These are phyloP conservation scores for Scedosporium dehoogii DNA, from an alignment of 2,329 filamentous ascomycete genomes.

Conservation along the genomic window DNA sequence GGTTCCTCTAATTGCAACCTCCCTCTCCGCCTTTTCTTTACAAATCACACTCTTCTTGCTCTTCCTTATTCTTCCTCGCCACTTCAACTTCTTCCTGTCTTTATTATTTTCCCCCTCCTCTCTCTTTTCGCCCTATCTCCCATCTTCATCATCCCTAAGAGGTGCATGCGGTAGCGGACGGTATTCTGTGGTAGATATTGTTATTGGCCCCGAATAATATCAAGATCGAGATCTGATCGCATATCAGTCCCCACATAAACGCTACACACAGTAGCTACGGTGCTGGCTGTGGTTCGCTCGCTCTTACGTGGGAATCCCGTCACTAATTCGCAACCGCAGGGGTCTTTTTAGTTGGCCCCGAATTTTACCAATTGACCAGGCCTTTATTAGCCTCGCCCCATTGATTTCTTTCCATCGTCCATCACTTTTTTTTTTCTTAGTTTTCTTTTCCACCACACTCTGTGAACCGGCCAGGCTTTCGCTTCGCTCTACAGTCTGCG, in stretches of 20 bases:
- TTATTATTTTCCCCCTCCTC: neutral
- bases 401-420: neutral
- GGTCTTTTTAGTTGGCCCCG: neutral
- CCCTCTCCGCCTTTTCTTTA: conserved; percentile 6
- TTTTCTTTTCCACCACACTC: neutral
- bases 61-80: neutral
- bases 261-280: too few relatives aligned
- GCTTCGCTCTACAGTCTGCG: neutral
- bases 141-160: too few relatives aligned
- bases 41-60: conserved; percentile 4
- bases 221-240: too few relatives aligned
- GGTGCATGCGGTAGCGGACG: neutral
- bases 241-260: too few relatives aligned
- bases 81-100: neutral
- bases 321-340: neutral
- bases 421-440: neutral
- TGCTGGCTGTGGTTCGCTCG: too few relatives aligned
- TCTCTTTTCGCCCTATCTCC: too few relatives aligned
- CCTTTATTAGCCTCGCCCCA: neutral
- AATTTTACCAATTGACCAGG: neutral
- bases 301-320: neutral
- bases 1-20: conserved; percentile 4
- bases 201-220: too few relatives aligned
- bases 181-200: neutral
- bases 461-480: neutral